phyloP scores from a whole-genome alignment of 1,284 basidiomycete genomes.

The Rugiboletus extremiorientalis region DNA sequence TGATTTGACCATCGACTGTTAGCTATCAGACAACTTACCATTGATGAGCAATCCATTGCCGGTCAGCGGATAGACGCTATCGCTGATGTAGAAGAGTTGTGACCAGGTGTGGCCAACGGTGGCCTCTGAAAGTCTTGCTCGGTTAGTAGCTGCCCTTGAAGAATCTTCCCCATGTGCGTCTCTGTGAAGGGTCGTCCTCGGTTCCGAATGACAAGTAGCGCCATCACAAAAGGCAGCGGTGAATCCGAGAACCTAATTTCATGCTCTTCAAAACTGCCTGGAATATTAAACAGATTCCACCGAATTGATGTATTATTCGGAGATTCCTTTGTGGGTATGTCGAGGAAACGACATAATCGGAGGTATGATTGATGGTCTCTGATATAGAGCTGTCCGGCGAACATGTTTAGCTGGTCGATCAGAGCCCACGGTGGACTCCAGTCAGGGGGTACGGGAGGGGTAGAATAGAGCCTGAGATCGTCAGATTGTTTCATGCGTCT shows the following conservation, averaged over 20 bases:
- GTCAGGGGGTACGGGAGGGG: constrained; percentile 26
- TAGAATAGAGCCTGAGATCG: constrained; percentile 37
- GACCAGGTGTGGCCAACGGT: no score
- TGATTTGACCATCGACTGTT: no score
- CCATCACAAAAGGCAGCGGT: constrained; percentile 29
- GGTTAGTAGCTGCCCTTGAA: constrained; percentile 37
- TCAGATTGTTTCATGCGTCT: constrained; percentile 41
- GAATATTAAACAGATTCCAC: constrained; percentile 39
- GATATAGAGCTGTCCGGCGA: constrained; percentile 33
- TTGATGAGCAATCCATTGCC: no score
- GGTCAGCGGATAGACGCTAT: no score
- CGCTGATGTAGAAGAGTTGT: no score
- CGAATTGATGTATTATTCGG: constrained; percentile 14
- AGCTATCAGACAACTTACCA: no score
- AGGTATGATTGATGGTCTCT: constrained; percentile 35
- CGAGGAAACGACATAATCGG: constrained; percentile 38
- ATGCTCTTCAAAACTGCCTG: constrained; percentile 13
- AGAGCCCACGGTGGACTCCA: constrained; percentile 23
- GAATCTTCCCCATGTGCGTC: constrained; percentile 46
- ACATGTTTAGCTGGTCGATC: constrained; percentile 40
- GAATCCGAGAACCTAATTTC: constrained; percentile 32
- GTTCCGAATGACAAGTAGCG: constrained; percentile 38
- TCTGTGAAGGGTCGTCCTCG: constrained; percentile 40
- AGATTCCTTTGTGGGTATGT: constrained; percentile 30
- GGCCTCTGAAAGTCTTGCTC: no score